Evolutionary conservation across 163 green algal genomes (phyloP).

Genomic region (Chlamydomonas reinhardtii): DNA sequence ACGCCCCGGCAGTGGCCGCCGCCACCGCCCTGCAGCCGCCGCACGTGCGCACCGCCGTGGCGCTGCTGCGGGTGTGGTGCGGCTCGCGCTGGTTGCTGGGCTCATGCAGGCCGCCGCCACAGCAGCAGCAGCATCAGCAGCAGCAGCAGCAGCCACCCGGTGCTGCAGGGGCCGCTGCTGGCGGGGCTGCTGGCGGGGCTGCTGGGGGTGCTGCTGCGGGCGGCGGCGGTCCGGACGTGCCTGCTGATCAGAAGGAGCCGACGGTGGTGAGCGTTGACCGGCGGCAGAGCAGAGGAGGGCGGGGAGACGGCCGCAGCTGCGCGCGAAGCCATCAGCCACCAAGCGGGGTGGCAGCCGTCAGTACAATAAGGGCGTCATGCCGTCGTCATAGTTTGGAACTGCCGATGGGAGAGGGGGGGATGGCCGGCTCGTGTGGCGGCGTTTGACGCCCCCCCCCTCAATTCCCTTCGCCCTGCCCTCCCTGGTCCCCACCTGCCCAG

Average conservation of each 20-base stretch:
- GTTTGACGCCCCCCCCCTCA: too few species aligned
- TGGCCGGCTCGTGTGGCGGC: too few species aligned
- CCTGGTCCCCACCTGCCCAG: too few species aligned
- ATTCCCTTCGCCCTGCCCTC: not conserved
- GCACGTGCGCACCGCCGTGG: not conserved
- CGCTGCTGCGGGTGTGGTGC: constrained; percentile 30
- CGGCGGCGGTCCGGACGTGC: not conserved
- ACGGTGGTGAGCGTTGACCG: not conserved
- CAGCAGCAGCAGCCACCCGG: not conserved
- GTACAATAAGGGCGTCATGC: too few species aligned
- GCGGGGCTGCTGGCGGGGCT: too few species aligned
- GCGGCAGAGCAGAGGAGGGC: too few species aligned
- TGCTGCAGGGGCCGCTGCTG: not conserved
- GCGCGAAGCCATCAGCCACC: too few species aligned
- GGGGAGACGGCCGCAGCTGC: too few species aligned
- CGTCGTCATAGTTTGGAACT: too few species aligned
- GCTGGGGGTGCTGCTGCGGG: too few species aligned
- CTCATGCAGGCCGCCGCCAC: not conserved
- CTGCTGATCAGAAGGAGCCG: constrained; percentile 24
- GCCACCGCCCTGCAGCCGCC: not conserved
- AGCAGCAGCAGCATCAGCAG: not conserved
- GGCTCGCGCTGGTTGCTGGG: constrained; percentile 38
- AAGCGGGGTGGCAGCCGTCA: too few species aligned
- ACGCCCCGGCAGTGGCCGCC: not conserved
- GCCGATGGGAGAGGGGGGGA: too few species aligned